These are phyloP conservation scores for Aristolochia fimbriata DNA, from an alignment of 164 flowering plant species.

Conservation along the genomic window DNA sequence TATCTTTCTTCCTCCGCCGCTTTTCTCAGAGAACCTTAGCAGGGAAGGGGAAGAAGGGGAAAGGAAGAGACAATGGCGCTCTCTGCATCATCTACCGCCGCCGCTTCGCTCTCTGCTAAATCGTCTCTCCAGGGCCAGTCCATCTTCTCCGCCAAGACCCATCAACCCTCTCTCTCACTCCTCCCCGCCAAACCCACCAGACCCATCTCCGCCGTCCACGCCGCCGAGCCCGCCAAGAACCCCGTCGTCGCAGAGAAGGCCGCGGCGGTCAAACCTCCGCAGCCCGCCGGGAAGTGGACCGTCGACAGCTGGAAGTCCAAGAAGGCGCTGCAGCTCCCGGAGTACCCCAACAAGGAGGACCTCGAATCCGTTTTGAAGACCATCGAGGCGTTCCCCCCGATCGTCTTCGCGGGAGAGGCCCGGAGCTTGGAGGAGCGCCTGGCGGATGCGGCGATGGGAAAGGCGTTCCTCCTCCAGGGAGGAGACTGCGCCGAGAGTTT, in stretches of 20 bases:
- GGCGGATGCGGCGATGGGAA: constrained; percentile 75
- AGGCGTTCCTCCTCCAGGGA: constrained; percentile 74
- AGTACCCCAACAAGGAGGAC: constrained; percentile 55
- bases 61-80: constrained; percentile 14
- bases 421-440: constrained; percentile 62
- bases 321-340: constrained; percentile 77
- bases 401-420: constrained; percentile 89
- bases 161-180: constrained; percentile 11
- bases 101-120: constrained; percentile 12
- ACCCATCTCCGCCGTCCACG: constrained; percentile 51
- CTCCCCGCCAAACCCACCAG: constrained; percentile 14
- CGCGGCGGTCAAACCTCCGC: constrained; percentile 8
- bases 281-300: constrained; percentile 38
- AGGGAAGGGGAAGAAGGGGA: not conserved
- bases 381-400: constrained; percentile 70
- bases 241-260: constrained; percentile 14
- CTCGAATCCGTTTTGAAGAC: constrained; percentile 60
- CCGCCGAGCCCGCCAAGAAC: constrained; percentile 40
- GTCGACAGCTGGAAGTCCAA: constrained; percentile 71
- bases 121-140: constrained; percentile 10
- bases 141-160: constrained; percentile 14
- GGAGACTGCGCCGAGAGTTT: constrained; percentile 95
- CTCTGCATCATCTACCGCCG: constrained; percentile 2
- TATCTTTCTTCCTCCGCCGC: not conserved
- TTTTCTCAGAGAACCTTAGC: too few relatives aligned